Evolutionary conservation across 768 basidiomycete genomes (phyloP), one percentile per base, ranked within the genome.

Genomic region (Tulasnella sp.): DNA sequence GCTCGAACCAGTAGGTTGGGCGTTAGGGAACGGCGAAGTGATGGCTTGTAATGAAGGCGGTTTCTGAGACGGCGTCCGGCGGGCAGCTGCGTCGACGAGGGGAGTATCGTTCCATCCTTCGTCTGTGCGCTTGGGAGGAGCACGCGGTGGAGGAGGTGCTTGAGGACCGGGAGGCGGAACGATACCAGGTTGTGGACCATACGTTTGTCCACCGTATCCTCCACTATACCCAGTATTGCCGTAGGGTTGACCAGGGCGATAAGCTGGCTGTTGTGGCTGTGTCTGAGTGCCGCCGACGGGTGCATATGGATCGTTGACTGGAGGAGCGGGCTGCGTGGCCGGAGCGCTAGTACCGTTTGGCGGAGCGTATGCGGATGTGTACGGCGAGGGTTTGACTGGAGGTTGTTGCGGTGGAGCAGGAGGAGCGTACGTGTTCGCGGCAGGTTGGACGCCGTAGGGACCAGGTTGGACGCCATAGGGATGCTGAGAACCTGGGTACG

Each of bases 61-160:
- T 13, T 85, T 80, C 75, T 83, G 87, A 40, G 86, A 81, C 6
- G 87, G 80, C 3, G 73, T 72, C 7, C 74, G 67, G n/a, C 35
- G 42, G 10, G 74, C 42, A 18, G 81, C 70, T 6, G 70, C 78
- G 37, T 82, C 81, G 16, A 89, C 80, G 7, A 86, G 82, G 0
- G 95, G 95, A 0, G 95, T 90, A 84, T 98, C 96, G 81, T 98
- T 98, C 95, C 96, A 98, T 0, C 95, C 95, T 20, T 91, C 89
- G 39, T 91, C 90, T 73, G 92, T 92, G 39, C 86, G 85, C 79
- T 86, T 86, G 73, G 81, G 81, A 26, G 84, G 82, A 9, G 83
- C 84, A 61, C 90, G 89, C 40, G 90, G 90, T 4, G 90, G 88
- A 0, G 89, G 87, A 83, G 83, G 85, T 87, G 84, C 83, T 32